Conservation (phyloP, 2,329 filamentous ascomycete genomes). For the Bimuria novae-zelandiae region DNA sequence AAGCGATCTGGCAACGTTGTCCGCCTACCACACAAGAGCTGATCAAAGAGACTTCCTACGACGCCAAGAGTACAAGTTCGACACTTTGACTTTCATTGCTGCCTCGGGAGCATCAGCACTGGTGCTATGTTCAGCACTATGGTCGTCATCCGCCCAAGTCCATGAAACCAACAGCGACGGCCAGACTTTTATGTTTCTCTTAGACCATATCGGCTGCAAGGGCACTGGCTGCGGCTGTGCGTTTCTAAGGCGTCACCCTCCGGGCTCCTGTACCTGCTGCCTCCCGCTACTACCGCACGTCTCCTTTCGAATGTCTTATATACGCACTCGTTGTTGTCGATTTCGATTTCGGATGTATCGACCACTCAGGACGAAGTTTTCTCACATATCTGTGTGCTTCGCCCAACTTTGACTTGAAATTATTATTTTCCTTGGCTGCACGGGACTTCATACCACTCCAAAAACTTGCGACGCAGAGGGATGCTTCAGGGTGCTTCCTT, state of each 20-base stretch:
- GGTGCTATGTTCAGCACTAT: background rate
- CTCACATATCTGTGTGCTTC: background rate
- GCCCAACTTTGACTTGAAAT: conserved; percentile 1
- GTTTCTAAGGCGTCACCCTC: too few species aligned
- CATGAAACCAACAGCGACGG: background rate
- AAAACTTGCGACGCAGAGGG: background rate
- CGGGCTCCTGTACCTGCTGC: too few species aligned
- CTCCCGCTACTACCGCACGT: background rate
- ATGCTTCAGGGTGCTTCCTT: conserved; percentile 3
- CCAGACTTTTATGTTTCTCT: conserved; percentile 7
- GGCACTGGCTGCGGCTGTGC: too few species aligned
- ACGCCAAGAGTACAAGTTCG: too few species aligned
- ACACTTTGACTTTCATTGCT: conserved; percentile 1
- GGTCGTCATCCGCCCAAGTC: background rate
- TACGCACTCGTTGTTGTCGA: too few species aligned
- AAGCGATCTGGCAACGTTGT: background rate
- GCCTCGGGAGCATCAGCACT: background rate
- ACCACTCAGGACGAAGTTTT: conserved; percentile 7
- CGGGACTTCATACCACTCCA: too few species aligned
- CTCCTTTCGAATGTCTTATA: background rate
- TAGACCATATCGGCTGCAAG: background rate
- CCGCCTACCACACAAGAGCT: background rate
- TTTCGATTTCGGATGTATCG: conserved; percentile 7
- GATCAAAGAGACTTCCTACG: too few species aligned
- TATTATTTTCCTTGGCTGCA: too few species aligned